Conservation (phyloP, 1,284 basidiomycete species). For the Malassezia sympodialis region DNA sequence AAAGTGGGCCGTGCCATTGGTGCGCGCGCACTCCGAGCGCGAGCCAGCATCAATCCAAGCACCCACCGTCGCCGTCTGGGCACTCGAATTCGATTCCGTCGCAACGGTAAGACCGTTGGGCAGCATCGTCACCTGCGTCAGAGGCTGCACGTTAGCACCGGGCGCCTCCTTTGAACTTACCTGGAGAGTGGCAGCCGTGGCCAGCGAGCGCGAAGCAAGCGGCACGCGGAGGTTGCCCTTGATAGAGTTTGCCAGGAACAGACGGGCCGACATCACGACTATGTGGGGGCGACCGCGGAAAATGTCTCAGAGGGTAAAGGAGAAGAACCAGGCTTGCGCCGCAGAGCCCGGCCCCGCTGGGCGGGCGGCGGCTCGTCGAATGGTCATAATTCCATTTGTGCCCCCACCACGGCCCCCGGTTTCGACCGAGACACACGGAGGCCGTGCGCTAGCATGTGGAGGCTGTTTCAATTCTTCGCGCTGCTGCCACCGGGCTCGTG, state of each 20-base stretch:
- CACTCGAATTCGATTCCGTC: slow-evolving; percentile 72
- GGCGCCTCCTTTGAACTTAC: background rate
- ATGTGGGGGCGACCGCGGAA: slow-evolving; percentile 6
- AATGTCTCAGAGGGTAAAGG: slow-evolving; percentile 2
- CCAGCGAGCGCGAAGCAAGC: slow-evolving; percentile 11
- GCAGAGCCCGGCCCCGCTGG: slow-evolving; percentile 3
- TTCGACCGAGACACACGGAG: slow-evolving; percentile 9
- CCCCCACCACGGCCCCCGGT: slow-evolving; percentile 13
- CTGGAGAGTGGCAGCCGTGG: slow-evolving; percentile 8
- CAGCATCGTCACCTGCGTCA: slow-evolving; percentile 41
- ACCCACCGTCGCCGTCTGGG: slow-evolving; percentile 96
- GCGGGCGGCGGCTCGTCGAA: slow-evolving; percentile 7
- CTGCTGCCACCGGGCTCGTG: background rate
- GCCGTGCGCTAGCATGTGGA: background rate
- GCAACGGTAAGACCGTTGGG: slow-evolving; percentile 48
- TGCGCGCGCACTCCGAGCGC: slow-evolving; percentile 84
- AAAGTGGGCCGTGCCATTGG: slow-evolving; percentile 95
- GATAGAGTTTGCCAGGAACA: slow-evolving; percentile 15
- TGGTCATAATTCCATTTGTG: slow-evolving; percentile 1
- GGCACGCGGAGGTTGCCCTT: slow-evolving; percentile 13
- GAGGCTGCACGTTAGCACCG: slow-evolving; percentile 19
- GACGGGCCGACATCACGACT: slow-evolving; percentile 17
- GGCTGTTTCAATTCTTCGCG: background rate
- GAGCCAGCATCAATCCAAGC: slow-evolving; percentile 99
- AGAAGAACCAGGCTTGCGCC: slow-evolving; percentile 5